Evolutionary conservation across 2,329 filamentous ascomycete species (phyloP).

Genomic region (Apiospora marii): DNA sequence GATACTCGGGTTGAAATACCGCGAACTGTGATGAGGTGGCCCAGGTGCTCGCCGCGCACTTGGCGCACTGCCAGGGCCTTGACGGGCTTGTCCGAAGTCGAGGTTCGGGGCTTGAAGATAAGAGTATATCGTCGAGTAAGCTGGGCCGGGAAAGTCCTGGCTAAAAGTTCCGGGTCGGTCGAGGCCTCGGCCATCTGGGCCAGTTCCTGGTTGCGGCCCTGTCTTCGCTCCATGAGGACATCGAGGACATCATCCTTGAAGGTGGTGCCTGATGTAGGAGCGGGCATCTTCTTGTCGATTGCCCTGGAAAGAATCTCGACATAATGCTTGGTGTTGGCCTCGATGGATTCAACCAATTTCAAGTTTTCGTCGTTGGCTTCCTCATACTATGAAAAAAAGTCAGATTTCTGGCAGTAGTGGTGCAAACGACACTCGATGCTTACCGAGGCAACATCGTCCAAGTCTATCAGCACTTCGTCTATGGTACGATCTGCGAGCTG

Average conservation of each 20-base stretch:
- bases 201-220: slow-evolving; percentile 83
- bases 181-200: slow-evolving; percentile 70
- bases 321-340: slow-evolving; percentile 93
- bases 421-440: slow-evolving; percentile 38
- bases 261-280: slow-evolving; percentile 79
- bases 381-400: slow-evolving; percentile 69
- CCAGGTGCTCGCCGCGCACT: slow-evolving; percentile 91
- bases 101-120: slow-evolving; percentile 92
- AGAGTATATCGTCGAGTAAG: slow-evolving; percentile 93
- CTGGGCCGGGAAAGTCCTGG: slow-evolving; percentile 88
- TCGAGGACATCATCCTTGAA: slow-evolving; percentile 99
- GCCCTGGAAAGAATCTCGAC: slow-evolving; percentile 90
- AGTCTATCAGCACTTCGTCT: slow-evolving; percentile 82
- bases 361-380: slow-evolving; percentile 71
- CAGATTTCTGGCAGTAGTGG: slow-evolving; percentile 27
- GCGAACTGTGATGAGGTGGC: slow-evolving; percentile 90
- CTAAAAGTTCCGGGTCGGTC: slow-evolving; percentile 68
- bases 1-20: slow-evolving; percentile 96
- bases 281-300: slow-evolving; percentile 85
- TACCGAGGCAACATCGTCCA: slow-evolving; percentile 85
- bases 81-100: slow-evolving; percentile 67
- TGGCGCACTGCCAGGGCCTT: slow-evolving; percentile 88
- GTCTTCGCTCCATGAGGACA: slow-evolving; percentile 92
- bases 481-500: slow-evolving; percentile 82
- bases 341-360: slow-evolving; percentile 83